These are phyloP conservation scores for Austroboletus festivus DNA, from an alignment of 768 basidiomycete species.

Conservation along the genomic window DNA sequence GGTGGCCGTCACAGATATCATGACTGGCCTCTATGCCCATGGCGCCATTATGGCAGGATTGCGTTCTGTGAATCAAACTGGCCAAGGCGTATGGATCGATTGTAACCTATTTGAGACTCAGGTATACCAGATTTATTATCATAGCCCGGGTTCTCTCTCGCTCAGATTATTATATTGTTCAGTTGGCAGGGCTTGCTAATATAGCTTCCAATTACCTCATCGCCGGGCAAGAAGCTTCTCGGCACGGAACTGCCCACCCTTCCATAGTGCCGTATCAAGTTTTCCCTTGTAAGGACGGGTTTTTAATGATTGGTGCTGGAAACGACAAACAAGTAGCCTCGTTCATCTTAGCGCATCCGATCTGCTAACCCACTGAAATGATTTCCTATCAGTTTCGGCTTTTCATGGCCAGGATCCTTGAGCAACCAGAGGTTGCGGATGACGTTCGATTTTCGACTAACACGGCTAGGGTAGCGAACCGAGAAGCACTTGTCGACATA, in stretches of 20 bases:
- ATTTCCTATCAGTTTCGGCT: conserved; percentile 56
- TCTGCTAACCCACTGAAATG: conserved; percentile 9
- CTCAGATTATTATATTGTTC: conserved; percentile 1
- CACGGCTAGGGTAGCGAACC: conserved; percentile 69
- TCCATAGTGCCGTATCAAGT: conserved; percentile 93
- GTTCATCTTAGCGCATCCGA: conserved; percentile 1
- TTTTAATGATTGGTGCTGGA: conserved; percentile 90
- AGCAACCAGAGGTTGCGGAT: conserved; percentile 52
- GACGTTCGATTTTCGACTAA: conserved; percentile 74
- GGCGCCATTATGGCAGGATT: conserved; percentile 92
- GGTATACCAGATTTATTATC: conserved; percentile 38
- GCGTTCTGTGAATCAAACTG: conserved; percentile 77
- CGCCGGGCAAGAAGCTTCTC: conserved; percentile 72
- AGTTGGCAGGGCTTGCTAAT: conserved; percentile 90
- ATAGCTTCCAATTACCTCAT: conserved; percentile 94
- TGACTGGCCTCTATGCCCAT: conserved; percentile 86
- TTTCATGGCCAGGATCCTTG: conserved; percentile 62
- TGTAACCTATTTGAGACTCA: conserved; percentile 92
- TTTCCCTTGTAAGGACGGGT: conserved; percentile 84
- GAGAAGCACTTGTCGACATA: conserved; percentile 61
- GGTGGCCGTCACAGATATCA: conserved; percentile 88
- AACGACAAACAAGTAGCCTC: conserved; percentile 74
- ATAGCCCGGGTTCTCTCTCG: background rate
- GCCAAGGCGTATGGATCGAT: conserved; percentile 88
- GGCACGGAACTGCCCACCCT: conserved; percentile 92